Evolutionary conservation across 768 basidiomycete genomes (phyloP), one percentile per base, ranked within the genome.

Genomic region (Pleurotus salmoneostramineus): DNA sequence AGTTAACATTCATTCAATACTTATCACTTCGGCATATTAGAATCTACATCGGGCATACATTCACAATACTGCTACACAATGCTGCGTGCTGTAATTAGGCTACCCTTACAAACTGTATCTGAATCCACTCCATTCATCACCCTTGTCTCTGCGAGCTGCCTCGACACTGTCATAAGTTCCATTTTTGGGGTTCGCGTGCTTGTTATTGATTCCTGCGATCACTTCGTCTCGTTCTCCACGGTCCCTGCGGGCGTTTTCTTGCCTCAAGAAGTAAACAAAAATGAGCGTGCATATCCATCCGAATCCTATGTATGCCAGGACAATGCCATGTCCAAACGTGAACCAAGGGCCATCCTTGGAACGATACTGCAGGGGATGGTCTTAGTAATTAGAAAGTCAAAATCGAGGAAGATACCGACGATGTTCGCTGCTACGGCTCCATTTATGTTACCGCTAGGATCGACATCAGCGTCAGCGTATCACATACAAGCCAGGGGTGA

Each of bases 71-170:
- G 10, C 40, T 48, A 56, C 55, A 31, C 14, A 17, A 15, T 12
- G 33, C 32, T 21, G 35, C 37, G 21, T 27, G 21, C 21, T 27
- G 21, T 27, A 27, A 27, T 27, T 27, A 27, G 21, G 50, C 34
- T 50, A 48, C 15, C 46, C 42, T 74, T 63, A 86, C 45, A 83
- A 63, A 1, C 77, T 80, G 70, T 89, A 89, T 59, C 83, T 77
- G 68, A 88, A 90, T n/a, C 88, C 86, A 64, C 87, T 89, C 88
- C 87, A 90, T 52, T 76, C 68, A 62, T 89, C 89, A 3, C 88
- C 88, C 63, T 87, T 89, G 44, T 80, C 79, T 21, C 68, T 72
- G 60, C 77, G 78, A 14, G 87, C 88, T 17, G 79, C 83, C 52
- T 83, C 77, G n/a, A 82, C 71, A 58, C 72, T 83, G 54, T 72